phyloP scores from a whole-genome alignment of 345 rosid species.

The Arabidopsis arenosa region DNA sequence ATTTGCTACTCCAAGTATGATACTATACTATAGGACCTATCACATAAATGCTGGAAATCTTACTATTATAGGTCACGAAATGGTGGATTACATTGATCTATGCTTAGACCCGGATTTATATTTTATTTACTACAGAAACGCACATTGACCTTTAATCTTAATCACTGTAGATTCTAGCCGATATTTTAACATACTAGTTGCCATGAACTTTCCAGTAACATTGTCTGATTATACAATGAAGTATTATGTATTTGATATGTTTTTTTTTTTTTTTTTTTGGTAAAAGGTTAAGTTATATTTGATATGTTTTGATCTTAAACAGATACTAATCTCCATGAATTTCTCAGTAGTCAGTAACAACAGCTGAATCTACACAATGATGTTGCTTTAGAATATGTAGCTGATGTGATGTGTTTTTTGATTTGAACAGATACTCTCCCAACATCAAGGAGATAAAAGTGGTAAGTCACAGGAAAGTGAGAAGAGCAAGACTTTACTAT shows the following conservation, averaged over 20 bases:
- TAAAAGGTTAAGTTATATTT: no score
- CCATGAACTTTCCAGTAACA: not conserved
- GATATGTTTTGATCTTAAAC: not conserved
- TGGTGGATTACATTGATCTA: no score
- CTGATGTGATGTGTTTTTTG: not conserved
- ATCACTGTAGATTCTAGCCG: not conserved
- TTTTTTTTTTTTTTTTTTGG: no score
- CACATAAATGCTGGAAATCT: not conserved
- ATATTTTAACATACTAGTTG: not conserved
- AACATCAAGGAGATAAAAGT: constrained; percentile 78
- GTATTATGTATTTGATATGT: constrained; percentile 3
- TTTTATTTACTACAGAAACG: not conserved
- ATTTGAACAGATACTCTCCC: constrained; percentile 68
- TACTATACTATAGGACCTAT: no score
- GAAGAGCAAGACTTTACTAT: constrained; percentile 89
- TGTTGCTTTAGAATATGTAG: not conserved
- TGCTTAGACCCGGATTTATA: no score
- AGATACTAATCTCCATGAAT: no score
- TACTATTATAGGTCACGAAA: not conserved
- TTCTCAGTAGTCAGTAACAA: not conserved
- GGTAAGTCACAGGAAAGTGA: constrained; percentile 68
- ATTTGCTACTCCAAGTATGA: no score
- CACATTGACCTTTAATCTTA: not conserved
- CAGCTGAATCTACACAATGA: not conserved
- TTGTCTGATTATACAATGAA: not conserved